Evolutionary conservation across 1,139 yeast species (phyloP), one percentile per base, ranked within the genome.

Genomic region (Candida tropicalis): DNA sequence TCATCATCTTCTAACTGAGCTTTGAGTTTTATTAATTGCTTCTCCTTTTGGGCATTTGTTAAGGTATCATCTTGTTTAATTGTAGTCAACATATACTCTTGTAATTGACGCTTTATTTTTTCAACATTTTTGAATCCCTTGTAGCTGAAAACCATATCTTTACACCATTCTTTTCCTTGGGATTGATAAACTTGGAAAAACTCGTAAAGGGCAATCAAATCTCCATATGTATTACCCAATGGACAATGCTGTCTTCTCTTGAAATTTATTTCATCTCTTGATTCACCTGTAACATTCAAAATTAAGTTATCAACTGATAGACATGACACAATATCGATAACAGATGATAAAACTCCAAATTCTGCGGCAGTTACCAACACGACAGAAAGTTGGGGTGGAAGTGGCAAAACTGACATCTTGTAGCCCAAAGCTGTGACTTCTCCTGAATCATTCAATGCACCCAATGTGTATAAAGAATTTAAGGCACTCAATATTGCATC

Each of bases 401-500:
- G 73, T 40, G 99, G 99, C 75, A 93, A 93, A 54, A 87, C 87
- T 2, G 97, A 88, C 1, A 97, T 95, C 54, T 84, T 66, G 55
- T 97, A 77, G 45, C 99, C 99, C 48, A 93, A 72, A 0, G 93
- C 77, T 0, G 99, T 93, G 54, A 93, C 71, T 46, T 85, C 85
- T 46, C 99, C 99, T 39, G 89, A 95, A 60, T 93, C 97, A 53
- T 90, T 89, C 46, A 93, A 76, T 68, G 98, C 93, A 18, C 84
- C 84, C 49, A 93, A 73, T 60, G 89, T 93, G 60, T 93, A 91
- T 59, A 93, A 77, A 65, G 93, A 99, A 65, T 93, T 98, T 54
- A 93, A 73, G 0, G 99, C 98, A 63, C 98, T 79, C 97, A 93
- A 91, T 98, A 93, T 93, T 8, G 99, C 91, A 65, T 93, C 99